Evolutionary conservation across 805 yeast genomes (phyloP), one percentile per base, ranked within the genome.

Genomic region (Clavispora vitiphila): DNA sequence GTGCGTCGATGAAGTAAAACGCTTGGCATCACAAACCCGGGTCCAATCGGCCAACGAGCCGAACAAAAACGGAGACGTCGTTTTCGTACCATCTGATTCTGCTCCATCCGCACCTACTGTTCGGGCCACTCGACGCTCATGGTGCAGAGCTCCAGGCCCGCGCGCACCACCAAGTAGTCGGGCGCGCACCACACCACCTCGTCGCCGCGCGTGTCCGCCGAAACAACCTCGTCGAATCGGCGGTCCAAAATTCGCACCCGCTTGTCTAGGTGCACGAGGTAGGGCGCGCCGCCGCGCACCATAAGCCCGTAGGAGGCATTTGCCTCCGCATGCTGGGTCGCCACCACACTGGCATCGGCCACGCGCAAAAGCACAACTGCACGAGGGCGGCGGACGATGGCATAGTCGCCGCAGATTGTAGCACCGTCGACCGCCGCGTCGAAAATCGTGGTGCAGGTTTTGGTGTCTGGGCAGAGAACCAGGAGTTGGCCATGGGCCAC

Each of bases 231-330:
- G 20, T 22, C 25, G 20, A 34, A 34, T n/a, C 20, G 20, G 16
- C 19, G 18, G 38, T 35, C 31, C 20, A 22, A 23, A 16, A 35
- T 19, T 3, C 24, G 36, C 37, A 38, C 31, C n/a, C 32, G 32
- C 14, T 36, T 7, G 18, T 25, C 32, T 16, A 36, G 38, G 16
- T 12, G 27, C 14, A 25, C 35, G 14, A 38, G 23, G 30, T 21
- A 30, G 12, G 40, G 40, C 29, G 15, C 18, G 21, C 20, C 22
- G 32, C 12, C 20, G 4, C 32, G 32, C 32, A 29, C 32, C 5
- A 29, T 12, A 9, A 29, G 32, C 20, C 32, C 32, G 20, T 29
- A 29, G 20, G 20, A 29, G 12, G 32, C 32, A 20, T 16, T 29
- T 12, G 19, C 20, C 11, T 29, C 32, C 4, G 20, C 19, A 20